Conservation (phyloP, 129 eudicot genomes). For the Escallonia rubra region DNA sequence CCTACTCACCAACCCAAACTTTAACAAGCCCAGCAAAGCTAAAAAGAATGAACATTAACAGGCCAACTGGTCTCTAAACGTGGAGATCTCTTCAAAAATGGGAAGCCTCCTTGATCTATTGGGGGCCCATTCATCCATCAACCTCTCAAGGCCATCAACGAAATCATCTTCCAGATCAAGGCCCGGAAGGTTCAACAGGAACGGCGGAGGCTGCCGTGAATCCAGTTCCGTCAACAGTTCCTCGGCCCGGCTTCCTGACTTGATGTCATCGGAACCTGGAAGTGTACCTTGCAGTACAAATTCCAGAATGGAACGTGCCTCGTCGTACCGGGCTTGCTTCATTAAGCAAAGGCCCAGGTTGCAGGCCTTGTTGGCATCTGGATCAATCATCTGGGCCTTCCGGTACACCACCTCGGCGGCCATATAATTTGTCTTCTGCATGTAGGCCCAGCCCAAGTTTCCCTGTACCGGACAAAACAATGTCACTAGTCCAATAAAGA, state of each 20-base stretch:
- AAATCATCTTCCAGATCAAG: constrained; percentile 65
- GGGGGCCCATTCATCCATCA: constrained; percentile 63
- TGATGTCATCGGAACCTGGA: constrained; percentile 57
- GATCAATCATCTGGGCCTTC: constrained; percentile 97
- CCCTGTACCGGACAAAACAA: constrained; percentile 40
- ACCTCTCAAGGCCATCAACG: constrained; percentile 63
- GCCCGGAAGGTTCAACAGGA: constrained; percentile 30
- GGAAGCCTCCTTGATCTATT: constrained; percentile 75
- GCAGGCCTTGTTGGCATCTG: constrained; percentile 89
- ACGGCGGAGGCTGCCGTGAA: constrained; percentile 22
- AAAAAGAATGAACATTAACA: constrained; percentile 24
- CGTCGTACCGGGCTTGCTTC: constrained; percentile 65
- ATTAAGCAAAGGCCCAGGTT: constrained; percentile 73
- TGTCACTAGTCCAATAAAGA: background rate
- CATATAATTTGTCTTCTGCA: constrained; percentile 69
- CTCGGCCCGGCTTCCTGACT: constrained; percentile 41
- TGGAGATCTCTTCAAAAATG: constrained; percentile 74
- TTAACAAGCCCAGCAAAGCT: background rate
- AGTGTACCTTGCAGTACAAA: constrained; percentile 40
- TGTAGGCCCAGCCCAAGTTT: constrained; percentile 96
- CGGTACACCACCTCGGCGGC: constrained; percentile 90
- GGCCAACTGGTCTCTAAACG: constrained; percentile 77
- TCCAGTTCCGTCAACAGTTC: constrained; percentile 55
- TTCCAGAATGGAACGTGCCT: constrained; percentile 62
- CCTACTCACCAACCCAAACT: background rate